These are phyloP conservation scores for Inga leiocalycina DNA, from an alignment of 306 rosid species.

Conservation along the genomic window DNA sequence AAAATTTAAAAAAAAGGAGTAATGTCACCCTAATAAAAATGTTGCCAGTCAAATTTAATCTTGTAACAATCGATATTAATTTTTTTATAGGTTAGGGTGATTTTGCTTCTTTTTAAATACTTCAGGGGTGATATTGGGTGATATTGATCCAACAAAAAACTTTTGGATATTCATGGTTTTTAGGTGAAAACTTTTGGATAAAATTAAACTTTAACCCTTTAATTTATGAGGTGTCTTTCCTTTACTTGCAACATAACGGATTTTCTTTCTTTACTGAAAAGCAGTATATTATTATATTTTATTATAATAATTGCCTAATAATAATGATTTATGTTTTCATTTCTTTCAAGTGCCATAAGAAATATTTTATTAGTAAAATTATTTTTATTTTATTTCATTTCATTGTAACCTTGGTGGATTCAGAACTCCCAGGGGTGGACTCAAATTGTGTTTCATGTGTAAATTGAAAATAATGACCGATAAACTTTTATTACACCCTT, in stretches of 20 bases:
- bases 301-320: neutral
- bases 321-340: neutral
- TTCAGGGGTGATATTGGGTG: too few relatives aligned
- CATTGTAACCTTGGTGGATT: neutral
- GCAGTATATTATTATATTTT: neutral
- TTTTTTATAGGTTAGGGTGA: too few relatives aligned
- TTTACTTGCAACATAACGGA: neutral
- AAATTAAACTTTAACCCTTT: too few relatives aligned
- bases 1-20: too few relatives aligned
- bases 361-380: neutral
- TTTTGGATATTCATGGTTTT: too few relatives aligned
- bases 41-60: too few relatives aligned
- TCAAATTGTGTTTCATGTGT: neutral
- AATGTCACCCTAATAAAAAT: too few relatives aligned
- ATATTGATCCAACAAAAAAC: too few relatives aligned
- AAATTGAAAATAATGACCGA: neutral
- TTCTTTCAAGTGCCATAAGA: neutral
- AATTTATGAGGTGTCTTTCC: neutral
- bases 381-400: neutral
- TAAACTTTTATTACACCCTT: neutral
- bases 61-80: too few relatives aligned
- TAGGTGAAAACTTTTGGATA: too few relatives aligned
- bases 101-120: too few relatives aligned
- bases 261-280: neutral
- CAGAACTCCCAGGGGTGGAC: neutral